Conservation (phyloP, 345 rosid species). For the Garcia nutans region DNA sequence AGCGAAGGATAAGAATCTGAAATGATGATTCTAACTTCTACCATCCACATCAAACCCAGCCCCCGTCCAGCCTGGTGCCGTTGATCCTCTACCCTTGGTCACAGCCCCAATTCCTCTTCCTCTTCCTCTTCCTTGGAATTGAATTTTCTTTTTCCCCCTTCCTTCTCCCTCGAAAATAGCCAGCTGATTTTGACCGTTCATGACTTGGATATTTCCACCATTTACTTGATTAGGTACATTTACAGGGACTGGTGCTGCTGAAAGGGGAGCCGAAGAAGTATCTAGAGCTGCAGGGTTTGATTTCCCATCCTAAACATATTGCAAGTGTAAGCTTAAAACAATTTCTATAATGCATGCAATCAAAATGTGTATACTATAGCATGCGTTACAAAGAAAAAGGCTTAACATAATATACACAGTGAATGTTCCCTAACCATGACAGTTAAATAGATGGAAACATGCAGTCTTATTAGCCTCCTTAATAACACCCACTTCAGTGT, state of each 20-base stretch:
- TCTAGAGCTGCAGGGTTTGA: constrained; percentile 30
- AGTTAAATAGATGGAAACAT: background rate
- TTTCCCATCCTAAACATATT: constrained; percentile 44
- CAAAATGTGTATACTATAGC: background rate
- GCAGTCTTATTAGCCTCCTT: background rate
- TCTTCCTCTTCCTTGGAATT: constrained; percentile 62
- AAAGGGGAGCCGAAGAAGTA: constrained; percentile 33
- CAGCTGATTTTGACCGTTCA: constrained; percentile 42
- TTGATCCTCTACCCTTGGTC: constrained; percentile 57
- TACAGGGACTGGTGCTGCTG: constrained; percentile 29
- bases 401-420: background rate
- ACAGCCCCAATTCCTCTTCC: constrained; percentile 61
- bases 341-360: constrained; percentile 16
- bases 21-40: constrained; percentile 38
- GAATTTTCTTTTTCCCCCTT: constrained; percentile 55
- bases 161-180: constrained; percentile 50
- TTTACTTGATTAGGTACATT: constrained; percentile 28
- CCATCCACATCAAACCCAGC: constrained; percentile 75
- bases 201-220: constrained; percentile 2
- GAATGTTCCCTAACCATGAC: background rate
- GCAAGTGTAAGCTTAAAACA: constrained; percentile 27
- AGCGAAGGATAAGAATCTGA: constrained; percentile 7
- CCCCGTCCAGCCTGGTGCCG: constrained; percentile 72
- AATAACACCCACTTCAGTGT: background rate
- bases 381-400: background rate